Evolutionary conservation across 1,139 yeast genomes (phyloP), one percentile per base, ranked within the genome.

Genomic region (Kodamaea ohmeri): DNA sequence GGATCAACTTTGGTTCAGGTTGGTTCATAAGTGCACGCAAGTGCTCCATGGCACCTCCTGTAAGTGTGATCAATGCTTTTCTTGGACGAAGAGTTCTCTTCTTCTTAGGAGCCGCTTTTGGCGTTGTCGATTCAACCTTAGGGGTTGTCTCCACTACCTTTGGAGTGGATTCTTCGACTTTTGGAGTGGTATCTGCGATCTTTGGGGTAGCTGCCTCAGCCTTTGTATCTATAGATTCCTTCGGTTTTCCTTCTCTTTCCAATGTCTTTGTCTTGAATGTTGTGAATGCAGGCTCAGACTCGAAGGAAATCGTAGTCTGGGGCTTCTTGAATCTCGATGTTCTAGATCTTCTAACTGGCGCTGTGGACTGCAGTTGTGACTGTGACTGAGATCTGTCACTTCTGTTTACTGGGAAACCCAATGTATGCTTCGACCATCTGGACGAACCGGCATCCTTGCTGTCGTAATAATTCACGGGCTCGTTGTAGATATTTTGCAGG

Each of bases 1-100:
- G 74, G 40, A 92, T 88, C 56, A 88, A 70, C 62, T 92, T 81
- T 18, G 97, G 97, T 34, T 79, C 78, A 3, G 97, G 97, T 49
- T 82, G 86, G 42, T 83, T 76, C 48, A 84, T 64, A 27, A 92
- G 68, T 1, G 72, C 77, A 42, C 67, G 67, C 45, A 92, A 67
- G 61, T 92, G 97, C 5, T 62, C 60, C 3, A 88, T 67, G 0
- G 97, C 97, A 37, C 70, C 75, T 3, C 86, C 76, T 0, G 92
- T 72, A 38, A 92, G 71, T 4, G 94, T 76, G 36, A 92, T 88
- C 40, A 92, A 82, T 1, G 97, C 96, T 63, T 87, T 92, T 51
- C 89, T 75, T 2, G 97, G 96, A 52, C 80, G 78, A 43, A 90
- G 68, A 25, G 77, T 73, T 62, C 96, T 77, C 26, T 30, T 61